Evolutionary conservation across 306 rosid genomes (phyloP).

Genomic region (Hippophae gyantsensis): DNA sequence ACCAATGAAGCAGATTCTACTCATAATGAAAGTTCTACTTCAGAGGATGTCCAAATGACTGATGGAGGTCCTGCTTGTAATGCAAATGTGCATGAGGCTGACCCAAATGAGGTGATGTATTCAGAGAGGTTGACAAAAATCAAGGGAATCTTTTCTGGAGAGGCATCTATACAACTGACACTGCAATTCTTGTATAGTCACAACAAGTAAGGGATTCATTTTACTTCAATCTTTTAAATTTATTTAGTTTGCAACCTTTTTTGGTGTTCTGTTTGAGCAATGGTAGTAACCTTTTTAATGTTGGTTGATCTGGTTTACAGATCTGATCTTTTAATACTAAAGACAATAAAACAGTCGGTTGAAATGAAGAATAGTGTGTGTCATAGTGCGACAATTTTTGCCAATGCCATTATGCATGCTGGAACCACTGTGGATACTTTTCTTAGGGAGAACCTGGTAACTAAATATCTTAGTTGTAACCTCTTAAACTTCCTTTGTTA

Average conservation of each 20-base stretch:
- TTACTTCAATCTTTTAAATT: neutral
- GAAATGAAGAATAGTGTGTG: conserved; percentile 98
- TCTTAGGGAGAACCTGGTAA: conserved; percentile 85
- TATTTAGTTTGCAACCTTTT: conserved; percentile 9
- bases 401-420: conserved; percentile 97
- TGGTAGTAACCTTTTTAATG: conserved; percentile 13
- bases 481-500: neutral
- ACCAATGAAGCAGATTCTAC: conserved; percentile 42
- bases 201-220: conserved; percentile 68
- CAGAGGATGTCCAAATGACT: conserved; percentile 75
- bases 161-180: conserved; percentile 84
- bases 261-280: conserved; percentile 1
- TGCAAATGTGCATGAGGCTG: conserved; percentile 35
- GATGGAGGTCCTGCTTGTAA: conserved; percentile 44
- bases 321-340: conserved; percentile 89
- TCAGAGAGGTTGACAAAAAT: conserved; percentile 74
- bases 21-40: conserved; percentile 44
- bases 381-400: conserved; percentile 91
- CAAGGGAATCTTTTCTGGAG: conserved; percentile 90
- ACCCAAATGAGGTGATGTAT: conserved; percentile 68
- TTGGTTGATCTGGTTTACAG: conserved; percentile 36
- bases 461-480: neutral
- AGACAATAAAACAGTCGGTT: conserved; percentile 95
- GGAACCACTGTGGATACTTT: conserved; percentile 96
- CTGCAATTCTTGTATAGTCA: conserved; percentile 89